Conservation (phyloP, 2,329 filamentous ascomycete genomes). For the Hymenoscyphus fructigenus region DNA sequence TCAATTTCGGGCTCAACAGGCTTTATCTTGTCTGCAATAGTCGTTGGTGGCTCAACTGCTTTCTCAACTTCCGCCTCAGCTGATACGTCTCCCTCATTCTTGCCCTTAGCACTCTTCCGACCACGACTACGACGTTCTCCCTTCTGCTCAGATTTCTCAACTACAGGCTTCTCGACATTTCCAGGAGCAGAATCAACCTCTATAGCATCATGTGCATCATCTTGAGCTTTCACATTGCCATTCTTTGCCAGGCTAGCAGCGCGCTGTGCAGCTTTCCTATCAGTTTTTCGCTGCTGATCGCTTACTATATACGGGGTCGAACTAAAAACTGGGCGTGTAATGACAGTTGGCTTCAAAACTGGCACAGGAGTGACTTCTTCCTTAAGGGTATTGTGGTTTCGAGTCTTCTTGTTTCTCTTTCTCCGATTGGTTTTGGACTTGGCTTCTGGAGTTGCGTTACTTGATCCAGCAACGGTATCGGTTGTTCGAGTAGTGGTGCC, state of each 20-base stretch:
- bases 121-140: constrained; percentile 2
- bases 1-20: background rate
- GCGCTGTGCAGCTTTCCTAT: background rate
- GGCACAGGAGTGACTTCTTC: background rate
- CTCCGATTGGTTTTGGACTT: background rate
- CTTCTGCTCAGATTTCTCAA: constrained; percentile 6
- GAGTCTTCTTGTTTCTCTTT: background rate
- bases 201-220: background rate
- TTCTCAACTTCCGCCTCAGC: background rate
- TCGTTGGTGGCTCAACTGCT: background rate
- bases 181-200: background rate
- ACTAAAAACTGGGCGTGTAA: background rate
- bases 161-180: background rate
- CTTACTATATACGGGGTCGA: background rate
- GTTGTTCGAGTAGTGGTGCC: background rate
- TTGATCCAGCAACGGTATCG: background rate
- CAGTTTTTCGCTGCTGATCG: background rate
- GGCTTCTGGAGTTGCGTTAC: background rate
- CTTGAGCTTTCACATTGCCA: background rate
- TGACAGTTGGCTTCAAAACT: background rate
- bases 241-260: background rate
- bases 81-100: background rate
- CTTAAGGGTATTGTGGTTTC: constrained; percentile 1
- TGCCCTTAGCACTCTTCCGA: background rate
- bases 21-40: background rate